Evolutionary conservation across 1,284 basidiomycete species (phyloP).

Genomic region (Ganoderma meredithae): DNA sequence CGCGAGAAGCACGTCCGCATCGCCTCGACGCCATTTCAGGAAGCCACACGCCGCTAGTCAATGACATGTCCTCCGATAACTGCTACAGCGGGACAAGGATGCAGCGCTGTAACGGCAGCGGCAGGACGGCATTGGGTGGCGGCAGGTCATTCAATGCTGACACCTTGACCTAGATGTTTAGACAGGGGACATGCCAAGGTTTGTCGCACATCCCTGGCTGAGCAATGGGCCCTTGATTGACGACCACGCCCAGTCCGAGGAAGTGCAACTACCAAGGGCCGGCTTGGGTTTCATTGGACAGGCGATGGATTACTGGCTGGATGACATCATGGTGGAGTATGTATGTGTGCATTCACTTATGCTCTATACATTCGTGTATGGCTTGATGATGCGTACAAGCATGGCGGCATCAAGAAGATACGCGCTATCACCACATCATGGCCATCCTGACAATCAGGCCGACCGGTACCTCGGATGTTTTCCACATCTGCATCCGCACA

Average conservation of each 20-base stretch:
- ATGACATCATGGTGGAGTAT: neutral
- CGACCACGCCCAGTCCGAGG: conserved; percentile 2
- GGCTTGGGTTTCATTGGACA: neutral
- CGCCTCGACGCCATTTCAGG: neutral
- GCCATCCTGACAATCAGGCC: conserved; percentile 1
- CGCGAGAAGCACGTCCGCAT: conserved; percentile 20
- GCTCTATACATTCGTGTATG: neutral
- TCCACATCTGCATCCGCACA: neutral
- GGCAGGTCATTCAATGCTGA: neutral
- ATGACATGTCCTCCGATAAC: conserved; percentile 7
- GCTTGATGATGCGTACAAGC: neutral
- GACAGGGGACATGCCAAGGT: conserved; percentile 20
- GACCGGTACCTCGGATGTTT: neutral
- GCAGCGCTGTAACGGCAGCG: conserved; percentile 4
- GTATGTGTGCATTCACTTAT: neutral
- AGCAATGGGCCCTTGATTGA: conserved; percentile 13
- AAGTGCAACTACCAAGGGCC: neutral
- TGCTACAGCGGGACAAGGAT: neutral
- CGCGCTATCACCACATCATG: conserved; percentile 2
- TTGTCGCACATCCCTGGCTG: neutral
- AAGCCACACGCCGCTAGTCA: neutral
- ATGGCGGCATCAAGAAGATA: neutral
- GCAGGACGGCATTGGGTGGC: neutral
- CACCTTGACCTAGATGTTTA: conserved; percentile 13
- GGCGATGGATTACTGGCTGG: neutral